A percentile compares a stretch with the other conserved stretches of the same genome.
phyloP scores from a whole-genome alignment of 176 grass and related monocot species.

The Hordeum vulgare region MorexV3_pseudomolecules_assembly NC_058518.1:386096585-386097084 shows the following conservation, averaged over 20 bases:
- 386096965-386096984: background rate
- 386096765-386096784: conserved; percentile 27
- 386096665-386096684: background rate
- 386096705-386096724: conserved; percentile 26
- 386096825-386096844: background rate
- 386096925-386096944: background rate
- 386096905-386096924: background rate
- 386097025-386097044: background rate
- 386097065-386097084: no score
- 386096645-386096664: background rate
- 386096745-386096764: background rate
- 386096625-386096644: conserved; percentile 15
- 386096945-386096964: background rate
- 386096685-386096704: conserved; percentile 5
- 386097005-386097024: background rate
- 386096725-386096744: conserved; percentile 20
- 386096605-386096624: background rate
- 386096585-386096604: background rate
- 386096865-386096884: background rate
- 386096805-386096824: background rate
- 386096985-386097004: background rate
- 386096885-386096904: background rate
- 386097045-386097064: background rate
- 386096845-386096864: background rate
- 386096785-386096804: conserved; percentile 11